Conservation (phyloP, 306 rosid species). For the Begonia fuchsioides region DNA sequence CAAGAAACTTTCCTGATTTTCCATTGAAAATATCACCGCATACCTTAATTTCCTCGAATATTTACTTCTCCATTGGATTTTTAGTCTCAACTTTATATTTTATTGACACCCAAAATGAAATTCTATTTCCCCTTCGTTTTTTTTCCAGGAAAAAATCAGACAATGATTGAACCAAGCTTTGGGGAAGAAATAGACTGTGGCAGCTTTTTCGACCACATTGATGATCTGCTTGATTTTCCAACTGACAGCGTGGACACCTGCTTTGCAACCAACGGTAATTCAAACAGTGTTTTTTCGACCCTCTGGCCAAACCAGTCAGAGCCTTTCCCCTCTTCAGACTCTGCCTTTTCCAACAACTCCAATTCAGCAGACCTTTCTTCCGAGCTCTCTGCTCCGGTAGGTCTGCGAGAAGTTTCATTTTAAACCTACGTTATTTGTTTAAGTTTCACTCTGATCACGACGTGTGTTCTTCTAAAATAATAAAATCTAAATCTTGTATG, state of each 20-base stretch:
- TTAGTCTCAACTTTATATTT: not conserved
- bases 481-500: too few species aligned
- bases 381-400: slow-evolving; percentile 92
- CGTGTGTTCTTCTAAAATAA: too few species aligned
- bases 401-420: not conserved
- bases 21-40: not conserved
- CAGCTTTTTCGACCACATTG: slow-evolving; percentile 90
- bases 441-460: too few species aligned
- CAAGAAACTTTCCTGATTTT: not conserved
- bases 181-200: slow-evolving; percentile 84
- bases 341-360: slow-evolving; percentile 48
- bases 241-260: slow-evolving; percentile 42
- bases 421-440: too few species aligned
- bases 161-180: slow-evolving; percentile 73
- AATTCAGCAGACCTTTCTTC: slow-evolving; percentile 67
- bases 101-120: not conserved
- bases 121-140: not conserved
- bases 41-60: not conserved
- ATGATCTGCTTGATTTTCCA: slow-evolving; percentile 81
- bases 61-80: not conserved
- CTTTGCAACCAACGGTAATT: slow-evolving; percentile 18
- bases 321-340: slow-evolving; percentile 39
- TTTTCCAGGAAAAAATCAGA: slow-evolving; percentile 21
- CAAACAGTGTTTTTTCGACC: slow-evolving; percentile 29
- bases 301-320: slow-evolving; percentile 44